Conservation (phyloP, 208 protist genomes). For the Balamuthia mandrillaris region DNA sequence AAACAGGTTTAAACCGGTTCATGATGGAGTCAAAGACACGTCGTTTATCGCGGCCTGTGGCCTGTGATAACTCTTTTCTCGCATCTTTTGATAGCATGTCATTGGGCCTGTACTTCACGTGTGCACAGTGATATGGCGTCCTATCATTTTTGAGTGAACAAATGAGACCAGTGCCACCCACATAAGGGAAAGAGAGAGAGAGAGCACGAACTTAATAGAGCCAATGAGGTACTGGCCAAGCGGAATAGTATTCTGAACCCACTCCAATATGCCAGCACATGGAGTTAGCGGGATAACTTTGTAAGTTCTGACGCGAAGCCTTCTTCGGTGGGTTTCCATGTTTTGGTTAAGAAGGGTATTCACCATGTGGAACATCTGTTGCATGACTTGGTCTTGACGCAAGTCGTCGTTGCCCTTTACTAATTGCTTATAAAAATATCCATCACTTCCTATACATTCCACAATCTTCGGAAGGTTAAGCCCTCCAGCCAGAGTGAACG, state of each 20-base stretch:
- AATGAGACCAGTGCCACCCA: too few relatives aligned
- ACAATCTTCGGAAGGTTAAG: constrained; percentile 91
- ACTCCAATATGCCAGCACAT: constrained; percentile 83
- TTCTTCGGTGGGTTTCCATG: constrained; percentile 30
- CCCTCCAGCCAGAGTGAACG: constrained; percentile 83
- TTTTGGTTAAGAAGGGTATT: constrained; percentile 74
- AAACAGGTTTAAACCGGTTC: constrained; percentile 81
- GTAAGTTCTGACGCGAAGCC: constrained; percentile 85
- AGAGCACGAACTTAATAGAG: too few relatives aligned
- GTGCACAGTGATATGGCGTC: too few relatives aligned
- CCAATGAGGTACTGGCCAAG: constrained; percentile 84
- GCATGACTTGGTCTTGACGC: constrained; percentile 92
- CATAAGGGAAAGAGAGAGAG: too few relatives aligned
- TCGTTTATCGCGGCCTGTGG: background rate
- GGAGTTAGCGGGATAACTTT: constrained; percentile 80
- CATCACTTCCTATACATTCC: constrained; percentile 78
- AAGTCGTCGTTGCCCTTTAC: constrained; percentile 87
- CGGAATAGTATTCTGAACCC: constrained; percentile 83
- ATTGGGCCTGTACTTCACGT: constrained; percentile 12
- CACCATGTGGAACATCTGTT: constrained; percentile 86
- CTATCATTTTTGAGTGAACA: too few relatives aligned
- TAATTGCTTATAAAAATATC: constrained; percentile 76
- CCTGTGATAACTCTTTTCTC: constrained; percentile 30
- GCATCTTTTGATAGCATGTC: background rate
- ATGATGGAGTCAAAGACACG: constrained; percentile 1